Conservation (phyloP, 768 basidiomycete species). For the Collybia mongolica region DNA sequence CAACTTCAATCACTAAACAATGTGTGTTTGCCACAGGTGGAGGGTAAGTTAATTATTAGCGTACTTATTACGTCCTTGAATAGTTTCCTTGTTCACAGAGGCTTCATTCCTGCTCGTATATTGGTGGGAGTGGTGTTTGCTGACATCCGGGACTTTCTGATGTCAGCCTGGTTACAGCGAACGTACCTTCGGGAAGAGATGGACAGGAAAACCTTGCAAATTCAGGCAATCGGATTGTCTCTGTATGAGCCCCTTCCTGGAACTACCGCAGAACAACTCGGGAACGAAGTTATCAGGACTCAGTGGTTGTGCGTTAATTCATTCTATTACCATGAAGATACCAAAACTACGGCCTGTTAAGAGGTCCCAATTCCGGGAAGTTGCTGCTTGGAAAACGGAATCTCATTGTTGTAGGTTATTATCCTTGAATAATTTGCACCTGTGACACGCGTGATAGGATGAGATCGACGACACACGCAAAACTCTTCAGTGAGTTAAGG, state of each 20-base stretch:
- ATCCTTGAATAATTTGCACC: background rate
- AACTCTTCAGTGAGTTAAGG: constrained; percentile 72
- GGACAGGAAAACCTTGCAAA: constrained; percentile 78
- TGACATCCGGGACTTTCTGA: background rate
- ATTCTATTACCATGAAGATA: constrained; percentile 4
- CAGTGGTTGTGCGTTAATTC: constrained; percentile 83
- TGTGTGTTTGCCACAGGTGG: constrained; percentile 49
- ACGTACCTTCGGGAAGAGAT: constrained; percentile 79
- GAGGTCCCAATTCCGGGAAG: constrained; percentile 65
- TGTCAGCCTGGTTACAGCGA: constrained; percentile 45
- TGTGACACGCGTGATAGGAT: constrained; percentile 45
- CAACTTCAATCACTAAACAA: constrained; percentile 1
- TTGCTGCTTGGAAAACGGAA: constrained; percentile 76
- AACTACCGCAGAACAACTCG: constrained; percentile 69
- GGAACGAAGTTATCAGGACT: constrained; percentile 85
- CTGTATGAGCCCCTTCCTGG: constrained; percentile 90
- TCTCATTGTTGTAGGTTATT: constrained; percentile 71
- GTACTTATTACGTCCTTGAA: constrained; percentile 13
- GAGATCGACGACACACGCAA: constrained; percentile 89
- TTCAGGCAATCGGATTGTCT: constrained; percentile 95
- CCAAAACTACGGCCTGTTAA: constrained; percentile 20
- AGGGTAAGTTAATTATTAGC: constrained; percentile 57
- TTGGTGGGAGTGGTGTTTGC: constrained; percentile 44
- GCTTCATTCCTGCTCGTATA: constrained; percentile 95
- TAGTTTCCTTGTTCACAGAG: constrained; percentile 41